Base-by-base conservation (phyloP, 345 rosid species). In the Brassica carinata region DNA sequence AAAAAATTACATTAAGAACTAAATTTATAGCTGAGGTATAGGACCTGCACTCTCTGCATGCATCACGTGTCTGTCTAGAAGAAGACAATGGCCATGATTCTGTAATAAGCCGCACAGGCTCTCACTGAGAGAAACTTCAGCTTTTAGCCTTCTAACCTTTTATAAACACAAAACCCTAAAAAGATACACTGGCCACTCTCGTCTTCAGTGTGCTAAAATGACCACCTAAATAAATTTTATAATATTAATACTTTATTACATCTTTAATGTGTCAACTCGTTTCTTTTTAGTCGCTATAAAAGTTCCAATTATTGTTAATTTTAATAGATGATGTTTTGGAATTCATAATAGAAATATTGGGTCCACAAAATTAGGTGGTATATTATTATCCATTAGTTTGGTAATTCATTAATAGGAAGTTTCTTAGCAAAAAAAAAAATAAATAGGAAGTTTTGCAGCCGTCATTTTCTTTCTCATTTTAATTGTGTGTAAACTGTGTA, bases 141-240 rank as follows among this genome's bases (percentile, higher is more conserved):
- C 85, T 83, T 89, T 87, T 85, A 84, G 85, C 75, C 83, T 86
- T 87, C 84, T 23, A 33, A 51, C 75, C 71, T 69, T 88, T 85
- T 89, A 83, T 85, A 38, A 57, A 76, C 77, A 73, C 84, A 85
- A 64, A 86, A 77, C 92, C 89, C 94, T 88, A 88, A 74, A 78
- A 79, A 69, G 2, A 68, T 63, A 62, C 79, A 76, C 80, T 82
- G 89, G 69, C 90, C 90, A 88, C 87, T 79, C 80, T 64, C 59
- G 17, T 29, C 76, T 74, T 75, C 82, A 72, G 58, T 75, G 88
- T 82, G 70, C 78, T 74, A 33, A 58, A 58, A 66, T 17, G 26
- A 18, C 45, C 72, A 57, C 71, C 64, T 72, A 34, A 10, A 64
- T 40, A 11, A 34, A 19, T 3, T 59, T 15, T 55, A 55, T 17